Conservation (phyloP, 2,329 filamentous ascomycete genomes). For the Pyrenochaeta sp. region DNA sequence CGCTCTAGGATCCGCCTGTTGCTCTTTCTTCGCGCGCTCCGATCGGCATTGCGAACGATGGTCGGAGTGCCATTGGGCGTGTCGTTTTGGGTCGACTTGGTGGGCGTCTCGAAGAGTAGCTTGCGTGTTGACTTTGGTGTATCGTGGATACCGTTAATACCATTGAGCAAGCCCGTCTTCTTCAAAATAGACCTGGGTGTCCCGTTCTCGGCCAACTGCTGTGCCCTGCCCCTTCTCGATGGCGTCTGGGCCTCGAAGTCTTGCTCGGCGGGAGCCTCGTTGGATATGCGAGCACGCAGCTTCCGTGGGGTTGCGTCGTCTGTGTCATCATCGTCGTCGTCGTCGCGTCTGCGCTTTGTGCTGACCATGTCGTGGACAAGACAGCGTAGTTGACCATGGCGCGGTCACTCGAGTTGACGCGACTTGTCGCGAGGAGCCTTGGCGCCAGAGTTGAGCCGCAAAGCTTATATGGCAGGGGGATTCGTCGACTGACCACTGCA, state of each 20-base stretch:
- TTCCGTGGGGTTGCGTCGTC: constrained; percentile 37
- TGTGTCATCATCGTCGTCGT: constrained; percentile 28
- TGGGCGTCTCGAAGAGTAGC: constrained; percentile 57
- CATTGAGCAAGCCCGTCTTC: constrained; percentile 32
- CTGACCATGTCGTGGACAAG: constrained; percentile 36
- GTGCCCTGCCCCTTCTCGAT: constrained; percentile 34
- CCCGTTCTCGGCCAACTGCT: constrained; percentile 31
- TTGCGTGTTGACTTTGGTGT: constrained; percentile 57
- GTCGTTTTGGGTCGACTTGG: constrained; percentile 46
- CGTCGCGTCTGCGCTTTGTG: constrained; percentile 42
- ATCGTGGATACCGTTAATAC: constrained; percentile 28
- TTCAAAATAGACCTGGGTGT: constrained; percentile 48
- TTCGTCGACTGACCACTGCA: too few relatives aligned
- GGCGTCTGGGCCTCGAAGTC: constrained; percentile 42
- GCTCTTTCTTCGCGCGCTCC: constrained; percentile 87
- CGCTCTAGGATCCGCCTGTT: constrained; percentile 78
- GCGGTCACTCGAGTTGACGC: constrained; percentile 18
- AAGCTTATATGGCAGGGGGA: too few relatives aligned
- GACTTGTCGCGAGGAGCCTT: constrained; percentile 32
- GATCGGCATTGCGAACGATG: constrained; percentile 75
- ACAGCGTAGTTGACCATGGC: constrained; percentile 8
- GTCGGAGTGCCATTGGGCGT: constrained; percentile 64
- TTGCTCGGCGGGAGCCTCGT: constrained; percentile 23
- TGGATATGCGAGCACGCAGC: constrained; percentile 26
- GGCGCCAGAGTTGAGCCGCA: neutral